Evolutionary conservation across 352 stramenopile species (phyloP).

Genomic region (Phytophthora lateralis): DNA sequence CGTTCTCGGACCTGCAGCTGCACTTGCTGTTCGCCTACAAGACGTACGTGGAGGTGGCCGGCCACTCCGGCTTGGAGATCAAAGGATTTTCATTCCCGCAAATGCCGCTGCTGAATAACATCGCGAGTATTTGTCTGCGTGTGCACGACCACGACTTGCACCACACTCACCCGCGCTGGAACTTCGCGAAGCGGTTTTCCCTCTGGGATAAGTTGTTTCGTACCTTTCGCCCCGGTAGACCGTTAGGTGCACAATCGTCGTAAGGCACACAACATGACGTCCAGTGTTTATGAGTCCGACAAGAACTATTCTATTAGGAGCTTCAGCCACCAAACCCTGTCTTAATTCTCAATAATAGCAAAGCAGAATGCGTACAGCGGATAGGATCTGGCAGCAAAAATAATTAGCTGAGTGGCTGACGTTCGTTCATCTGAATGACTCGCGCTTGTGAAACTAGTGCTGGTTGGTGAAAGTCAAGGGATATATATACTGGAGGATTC

Average conservation of each 20-base stretch:
- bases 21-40: constrained; percentile 89
- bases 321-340: too few species aligned
- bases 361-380: too few species aligned
- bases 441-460: too few species aligned
- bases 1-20: constrained; percentile 63
- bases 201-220: constrained; percentile 87
- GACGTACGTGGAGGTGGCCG: constrained; percentile 88
- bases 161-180: constrained; percentile 81
- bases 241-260: constrained; percentile 2
- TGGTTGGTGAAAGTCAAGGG: too few species aligned
- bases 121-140: constrained; percentile 60
- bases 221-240: constrained; percentile 62
- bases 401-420: too few species aligned
- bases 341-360: too few species aligned
- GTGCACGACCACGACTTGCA: constrained; percentile 89
- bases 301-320: too few species aligned
- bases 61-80: constrained; percentile 81
- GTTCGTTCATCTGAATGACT: too few species aligned
- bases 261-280: neutral
- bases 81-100: constrained; percentile 89
- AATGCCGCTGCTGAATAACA: constrained; percentile 65
- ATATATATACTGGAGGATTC: too few species aligned
- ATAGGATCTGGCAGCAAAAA: too few species aligned
- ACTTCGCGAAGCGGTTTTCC: constrained; percentile 90
- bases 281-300: neutral